Percentiles rank a stretch among this genome's conserved stretches.
phyloP scores from a whole-genome alignment of 805 yeast genomes.

The Ogataea pini region DNA sequence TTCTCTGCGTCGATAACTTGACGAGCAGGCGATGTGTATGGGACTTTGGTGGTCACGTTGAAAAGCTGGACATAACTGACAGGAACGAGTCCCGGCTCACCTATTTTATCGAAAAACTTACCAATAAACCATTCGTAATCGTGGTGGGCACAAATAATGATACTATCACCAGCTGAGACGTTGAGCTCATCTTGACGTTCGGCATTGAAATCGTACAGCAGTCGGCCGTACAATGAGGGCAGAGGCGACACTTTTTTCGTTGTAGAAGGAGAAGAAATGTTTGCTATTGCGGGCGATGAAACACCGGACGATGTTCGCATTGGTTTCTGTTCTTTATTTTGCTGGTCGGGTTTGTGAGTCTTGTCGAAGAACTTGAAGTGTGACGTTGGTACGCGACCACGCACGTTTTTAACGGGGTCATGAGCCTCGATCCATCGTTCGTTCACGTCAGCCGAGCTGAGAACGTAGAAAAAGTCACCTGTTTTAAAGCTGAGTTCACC shows the following conservation, averaged over 20 bases:
- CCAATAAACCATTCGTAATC: slow-evolving; percentile 98
- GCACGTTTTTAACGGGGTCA: slow-evolving; percentile 74
- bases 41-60: slow-evolving; percentile 69
- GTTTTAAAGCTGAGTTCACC: slow-evolving; percentile 76
- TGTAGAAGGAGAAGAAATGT: slow-evolving; percentile 23
- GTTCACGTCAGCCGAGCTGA: slow-evolving; percentile 48
- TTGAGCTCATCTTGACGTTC: slow-evolving; percentile 82
- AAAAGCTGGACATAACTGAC: slow-evolving; percentile 84
- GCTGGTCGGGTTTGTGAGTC: slow-evolving; percentile 40
- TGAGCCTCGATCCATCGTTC: slow-evolving; percentile 80
- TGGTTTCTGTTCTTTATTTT: background rate
- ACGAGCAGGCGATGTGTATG: slow-evolving; percentile 48
- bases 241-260: slow-evolving; percentile 23
- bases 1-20: slow-evolving; percentile 58
- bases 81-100: slow-evolving; percentile 97
- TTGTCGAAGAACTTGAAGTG: slow-evolving; percentile 79
- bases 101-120: slow-evolving; percentile 89
- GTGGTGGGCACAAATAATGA: slow-evolving; percentile 94
- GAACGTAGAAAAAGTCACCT: slow-evolving; percentile 90
- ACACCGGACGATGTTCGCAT: slow-evolving; percentile 14
- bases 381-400: slow-evolving; percentile 85
- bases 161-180: slow-evolving; percentile 81
- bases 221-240: slow-evolving; percentile 70
- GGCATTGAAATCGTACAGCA: slow-evolving; percentile 83
- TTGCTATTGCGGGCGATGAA: background rate